These are phyloP conservation scores for Fraxinus anomala DNA, from an alignment of 257 asterid species.

Conservation along the genomic window DNA sequence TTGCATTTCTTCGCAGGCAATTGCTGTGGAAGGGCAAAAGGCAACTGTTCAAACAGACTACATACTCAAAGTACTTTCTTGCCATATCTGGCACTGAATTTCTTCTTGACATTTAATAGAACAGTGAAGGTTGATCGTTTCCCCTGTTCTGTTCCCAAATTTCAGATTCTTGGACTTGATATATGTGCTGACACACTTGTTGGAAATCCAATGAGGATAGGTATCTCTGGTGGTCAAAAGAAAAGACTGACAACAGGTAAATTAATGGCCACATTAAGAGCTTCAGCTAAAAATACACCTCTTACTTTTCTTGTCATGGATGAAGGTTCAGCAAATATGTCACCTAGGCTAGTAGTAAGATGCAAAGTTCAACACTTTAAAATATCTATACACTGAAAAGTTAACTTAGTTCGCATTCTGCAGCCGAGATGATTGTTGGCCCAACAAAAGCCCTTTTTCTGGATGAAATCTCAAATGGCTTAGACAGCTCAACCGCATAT, in stretches of 20 bases:
- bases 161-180: slow-evolving; percentile 47
- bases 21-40: slow-evolving; percentile 44
- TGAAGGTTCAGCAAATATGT: no score
- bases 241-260: slow-evolving; percentile 49
- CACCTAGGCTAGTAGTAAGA: no score
- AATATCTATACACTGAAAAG: not conserved
- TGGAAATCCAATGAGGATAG: slow-evolving; percentile 51
- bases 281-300: not conserved
- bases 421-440: slow-evolving; percentile 51
- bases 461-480: slow-evolving; percentile 52
- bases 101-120: not conserved
- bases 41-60: slow-evolving; percentile 45
- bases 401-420: not conserved
- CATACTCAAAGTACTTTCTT: slow-evolving; percentile 40
- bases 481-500: slow-evolving; percentile 53
- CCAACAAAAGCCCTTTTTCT: slow-evolving; percentile 43
- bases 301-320: no score
- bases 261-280: not conserved
- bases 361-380: no score
- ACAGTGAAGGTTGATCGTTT: not conserved
- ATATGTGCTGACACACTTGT: slow-evolving; percentile 42
- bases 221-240: slow-evolving; percentile 56
- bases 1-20: slow-evolving; percentile 35
- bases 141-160: not conserved
- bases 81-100: not conserved